A percentile compares a stretch with the other conserved stretches of the same genome.
phyloP scores from a whole-genome alignment of 2,329 filamentous ascomycete species.

The Pseudogymnoascus pannorum region DNA sequence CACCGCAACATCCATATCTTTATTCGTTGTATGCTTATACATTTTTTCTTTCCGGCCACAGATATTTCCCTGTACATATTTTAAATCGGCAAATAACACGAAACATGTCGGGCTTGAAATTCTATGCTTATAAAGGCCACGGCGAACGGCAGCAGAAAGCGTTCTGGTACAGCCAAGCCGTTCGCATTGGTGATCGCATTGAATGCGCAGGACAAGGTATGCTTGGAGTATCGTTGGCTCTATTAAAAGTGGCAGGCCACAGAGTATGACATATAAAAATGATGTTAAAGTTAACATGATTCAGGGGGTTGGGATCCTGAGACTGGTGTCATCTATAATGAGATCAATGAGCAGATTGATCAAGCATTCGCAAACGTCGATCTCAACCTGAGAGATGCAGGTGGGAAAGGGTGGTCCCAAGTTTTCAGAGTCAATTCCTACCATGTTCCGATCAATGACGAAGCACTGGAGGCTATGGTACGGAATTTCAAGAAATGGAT shows the following conservation, averaged over 20 bases:
- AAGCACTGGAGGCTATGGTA: constrained; percentile 36
- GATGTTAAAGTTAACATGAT: too few species aligned
- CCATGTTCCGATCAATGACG: constrained; percentile 36
- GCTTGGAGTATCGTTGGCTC: too few species aligned
- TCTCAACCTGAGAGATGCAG: constrained; percentile 40
- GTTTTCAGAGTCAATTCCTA: constrained; percentile 44
- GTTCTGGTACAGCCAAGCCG: constrained; percentile 38
- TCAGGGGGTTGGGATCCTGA: constrained; percentile 32
- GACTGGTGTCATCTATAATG: too few species aligned
- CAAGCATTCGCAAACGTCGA: constrained; percentile 53
- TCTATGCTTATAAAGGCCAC: background rate
- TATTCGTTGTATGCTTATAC: too few species aligned
- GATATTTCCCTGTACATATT: too few species aligned
- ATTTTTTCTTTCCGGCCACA: too few species aligned
- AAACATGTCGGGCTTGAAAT: background rate
- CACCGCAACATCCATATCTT: too few species aligned
- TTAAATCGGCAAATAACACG: too few species aligned
- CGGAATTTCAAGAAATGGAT: constrained; percentile 43
- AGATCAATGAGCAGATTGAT: constrained; percentile 40
- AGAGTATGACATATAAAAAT: too few species aligned
- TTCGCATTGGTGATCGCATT: constrained; percentile 41
- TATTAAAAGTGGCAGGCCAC: too few species aligned
- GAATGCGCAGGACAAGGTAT: constrained; percentile 43
- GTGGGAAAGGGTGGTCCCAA: constrained; percentile 49
- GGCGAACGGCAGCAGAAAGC: background rate